These are phyloP conservation scores for Colletotrichum caudatum DNA, from an alignment of 2,329 filamentous ascomycete genomes.

Conservation along the genomic window DNA sequence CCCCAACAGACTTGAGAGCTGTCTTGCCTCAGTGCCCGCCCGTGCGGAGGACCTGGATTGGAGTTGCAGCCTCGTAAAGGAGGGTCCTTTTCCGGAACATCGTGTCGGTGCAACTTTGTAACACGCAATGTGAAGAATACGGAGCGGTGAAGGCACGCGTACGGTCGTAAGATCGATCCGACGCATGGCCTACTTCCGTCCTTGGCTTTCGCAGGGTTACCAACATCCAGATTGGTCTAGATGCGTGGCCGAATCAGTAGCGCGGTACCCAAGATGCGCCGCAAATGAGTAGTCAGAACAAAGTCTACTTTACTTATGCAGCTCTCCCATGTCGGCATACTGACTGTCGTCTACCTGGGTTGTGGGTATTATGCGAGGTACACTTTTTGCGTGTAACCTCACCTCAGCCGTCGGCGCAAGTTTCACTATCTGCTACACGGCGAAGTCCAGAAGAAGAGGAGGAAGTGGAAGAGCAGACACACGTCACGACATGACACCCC, in stretches of 20 bases:
- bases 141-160: background rate
- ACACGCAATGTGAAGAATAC: background rate
- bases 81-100: background rate
- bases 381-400: constrained; percentile 1
- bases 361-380: constrained; percentile 19
- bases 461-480: background rate
- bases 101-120: background rate
- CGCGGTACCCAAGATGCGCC: background rate
- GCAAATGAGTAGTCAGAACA: background rate
- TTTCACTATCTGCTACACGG: background rate
- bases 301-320: constrained; percentile 5
- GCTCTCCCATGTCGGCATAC: constrained; percentile 3
- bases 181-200: constrained; percentile 8
- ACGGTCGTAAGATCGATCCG: background rate
- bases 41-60: background rate
- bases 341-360: background rate
- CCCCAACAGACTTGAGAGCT: background rate
- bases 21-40: background rate
- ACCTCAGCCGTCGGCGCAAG: constrained; percentile 4
- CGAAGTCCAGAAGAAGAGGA: background rate
- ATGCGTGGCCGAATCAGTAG: constrained; percentile 11
- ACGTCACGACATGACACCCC: background rate
- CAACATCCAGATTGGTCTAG: constrained; percentile 5
- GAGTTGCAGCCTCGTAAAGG: background rate
- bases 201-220: constrained; percentile 1